These are phyloP conservation scores for Schizophyllum amplum DNA, from an alignment of 1,284 basidiomycete species.

Conservation along the genomic window DNA sequence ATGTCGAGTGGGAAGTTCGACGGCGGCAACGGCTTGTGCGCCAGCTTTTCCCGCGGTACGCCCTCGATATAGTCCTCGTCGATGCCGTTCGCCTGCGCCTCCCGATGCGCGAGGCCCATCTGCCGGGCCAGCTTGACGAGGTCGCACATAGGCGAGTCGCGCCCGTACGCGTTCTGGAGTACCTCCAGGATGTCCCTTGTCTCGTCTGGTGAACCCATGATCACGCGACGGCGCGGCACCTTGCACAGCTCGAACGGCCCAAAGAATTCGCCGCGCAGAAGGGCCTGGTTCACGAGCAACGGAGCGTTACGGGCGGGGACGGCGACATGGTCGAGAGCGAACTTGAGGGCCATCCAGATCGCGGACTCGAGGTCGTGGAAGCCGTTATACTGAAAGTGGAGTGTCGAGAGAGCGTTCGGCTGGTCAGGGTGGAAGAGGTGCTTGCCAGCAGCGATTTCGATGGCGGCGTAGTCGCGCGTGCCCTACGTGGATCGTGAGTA, in stretches of 20 bases:
- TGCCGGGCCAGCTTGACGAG: not conserved
- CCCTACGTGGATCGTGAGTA: not conserved
- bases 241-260: not conserved
- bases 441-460: not conserved
- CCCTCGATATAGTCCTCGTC: not conserved
- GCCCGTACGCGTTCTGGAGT: not conserved
- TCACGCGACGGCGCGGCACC: not conserved
- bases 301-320: not conserved
- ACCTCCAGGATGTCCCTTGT: not conserved
- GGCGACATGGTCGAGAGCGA: not conserved
- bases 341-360: not conserved
- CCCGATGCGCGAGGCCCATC: not conserved
- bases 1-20: not conserved
- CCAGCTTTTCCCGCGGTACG: not conserved
- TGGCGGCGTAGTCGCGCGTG: not conserved
- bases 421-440: not conserved
- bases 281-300: not conserved
- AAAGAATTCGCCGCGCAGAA: not conserved
- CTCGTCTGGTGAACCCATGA: not conserved
- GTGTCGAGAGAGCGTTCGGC: not conserved
- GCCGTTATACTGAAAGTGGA: not conserved
- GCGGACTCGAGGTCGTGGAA: not conserved
- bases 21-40: not conserved
- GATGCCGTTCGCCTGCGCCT: not conserved
- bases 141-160: not conserved